Percentiles rank a stretch among this genome's conserved stretches.
Evolutionary conservation across 768 basidiomycete species (phyloP).

Genomic region (Tricholoma terreum): DNA sequence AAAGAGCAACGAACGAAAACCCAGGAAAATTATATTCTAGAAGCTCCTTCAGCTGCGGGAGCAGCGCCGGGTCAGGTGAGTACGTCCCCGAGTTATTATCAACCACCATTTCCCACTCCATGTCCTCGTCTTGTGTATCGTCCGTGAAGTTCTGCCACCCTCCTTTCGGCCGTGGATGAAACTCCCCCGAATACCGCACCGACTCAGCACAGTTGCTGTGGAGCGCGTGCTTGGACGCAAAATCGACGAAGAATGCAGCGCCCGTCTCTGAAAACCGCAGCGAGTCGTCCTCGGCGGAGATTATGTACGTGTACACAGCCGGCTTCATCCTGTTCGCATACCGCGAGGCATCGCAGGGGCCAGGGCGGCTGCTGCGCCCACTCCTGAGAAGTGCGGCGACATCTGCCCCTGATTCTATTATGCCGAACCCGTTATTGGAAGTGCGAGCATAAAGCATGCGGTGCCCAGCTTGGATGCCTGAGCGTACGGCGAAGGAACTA

Average conservation of each 20-base stretch:
- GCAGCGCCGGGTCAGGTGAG: constrained; percentile 60
- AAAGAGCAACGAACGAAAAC: constrained; percentile 52
- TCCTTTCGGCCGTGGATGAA: constrained; percentile 68
- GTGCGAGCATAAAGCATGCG: constrained; percentile 71
- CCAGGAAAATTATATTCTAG: constrained; percentile 75
- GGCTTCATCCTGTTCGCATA: constrained; percentile 60
- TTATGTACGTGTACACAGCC: constrained; percentile 83
- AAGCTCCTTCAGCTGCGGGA: constrained; percentile 58
- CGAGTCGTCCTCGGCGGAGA: constrained; percentile 70
- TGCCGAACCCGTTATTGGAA: constrained; percentile 58
- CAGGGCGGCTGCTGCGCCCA: constrained; percentile 22
- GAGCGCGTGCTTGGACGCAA: constrained; percentile 83
- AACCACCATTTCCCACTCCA: constrained; percentile 78
- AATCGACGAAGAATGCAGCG: constrained; percentile 83
- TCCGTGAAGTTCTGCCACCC: constrained; percentile 68
- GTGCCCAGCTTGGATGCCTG: constrained; percentile 70
- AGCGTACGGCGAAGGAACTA: constrained; percentile 58
- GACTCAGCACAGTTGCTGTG: constrained; percentile 68
- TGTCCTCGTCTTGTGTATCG: constrained; percentile 46
- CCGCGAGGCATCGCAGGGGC: constrained; percentile 4
- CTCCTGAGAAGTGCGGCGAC: constrained; percentile 52
- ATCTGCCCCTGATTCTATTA: constrained; percentile 48
- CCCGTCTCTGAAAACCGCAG: constrained; percentile 86
- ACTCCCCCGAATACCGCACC: constrained; percentile 77
- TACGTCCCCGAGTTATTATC: constrained; percentile 90